A percentile compares a stretch with the other conserved stretches of the same genome.
These are phyloP conservation scores for Eutypella sp. DNA, from an alignment of 2,329 filamentous ascomycete species.

Conservation along the genomic window DNA sequence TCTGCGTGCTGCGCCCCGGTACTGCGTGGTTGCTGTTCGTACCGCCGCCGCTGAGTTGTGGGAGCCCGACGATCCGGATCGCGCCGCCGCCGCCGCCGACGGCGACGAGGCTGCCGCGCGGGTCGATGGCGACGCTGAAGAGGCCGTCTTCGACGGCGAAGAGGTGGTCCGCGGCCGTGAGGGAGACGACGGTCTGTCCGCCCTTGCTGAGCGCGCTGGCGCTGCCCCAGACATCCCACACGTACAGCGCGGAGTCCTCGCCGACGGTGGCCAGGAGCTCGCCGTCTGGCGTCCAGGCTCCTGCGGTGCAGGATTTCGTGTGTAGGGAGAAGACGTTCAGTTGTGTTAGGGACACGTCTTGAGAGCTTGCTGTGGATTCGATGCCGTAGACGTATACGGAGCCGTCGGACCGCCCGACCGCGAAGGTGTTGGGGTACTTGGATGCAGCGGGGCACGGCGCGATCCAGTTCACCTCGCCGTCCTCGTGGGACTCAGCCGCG, in stretches of 20 bases:
- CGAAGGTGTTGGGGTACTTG: constrained; percentile 72
- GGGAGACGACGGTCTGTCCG: constrained; percentile 63
- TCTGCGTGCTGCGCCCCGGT: constrained; percentile 13
- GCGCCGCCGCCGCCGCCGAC: constrained; percentile 84
- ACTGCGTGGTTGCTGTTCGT: too few relatives aligned
- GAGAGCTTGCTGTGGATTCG: constrained; percentile 70
- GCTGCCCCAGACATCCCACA: constrained; percentile 85
- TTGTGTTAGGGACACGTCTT: too few relatives aligned
- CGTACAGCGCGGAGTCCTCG: constrained; percentile 83
- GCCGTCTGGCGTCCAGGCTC: constrained; percentile 85
- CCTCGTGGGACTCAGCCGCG: constrained; percentile 76
- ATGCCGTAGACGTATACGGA: constrained; percentile 96
- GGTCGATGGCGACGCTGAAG: constrained; percentile 81
- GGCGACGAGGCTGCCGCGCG: constrained; percentile 72
- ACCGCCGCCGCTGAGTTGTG: constrained; percentile 45
- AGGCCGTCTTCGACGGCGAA: constrained; percentile 90
- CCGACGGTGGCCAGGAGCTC: constrained; percentile 80
- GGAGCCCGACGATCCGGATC: constrained; percentile 80
- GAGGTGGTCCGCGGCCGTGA: constrained; percentile 78
- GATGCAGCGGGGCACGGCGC: constrained; percentile 67
- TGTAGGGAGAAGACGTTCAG: too few relatives aligned
- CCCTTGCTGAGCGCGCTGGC: constrained; percentile 57
- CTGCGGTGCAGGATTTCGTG: constrained; percentile 79
- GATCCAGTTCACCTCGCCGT: constrained; percentile 94
- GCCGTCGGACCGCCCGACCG: constrained; percentile 83